Evolutionary conservation across 805 yeast species (phyloP), one percentile per base, ranked within the genome.

Genomic region (Nakazawaea ambrosiae): DNA sequence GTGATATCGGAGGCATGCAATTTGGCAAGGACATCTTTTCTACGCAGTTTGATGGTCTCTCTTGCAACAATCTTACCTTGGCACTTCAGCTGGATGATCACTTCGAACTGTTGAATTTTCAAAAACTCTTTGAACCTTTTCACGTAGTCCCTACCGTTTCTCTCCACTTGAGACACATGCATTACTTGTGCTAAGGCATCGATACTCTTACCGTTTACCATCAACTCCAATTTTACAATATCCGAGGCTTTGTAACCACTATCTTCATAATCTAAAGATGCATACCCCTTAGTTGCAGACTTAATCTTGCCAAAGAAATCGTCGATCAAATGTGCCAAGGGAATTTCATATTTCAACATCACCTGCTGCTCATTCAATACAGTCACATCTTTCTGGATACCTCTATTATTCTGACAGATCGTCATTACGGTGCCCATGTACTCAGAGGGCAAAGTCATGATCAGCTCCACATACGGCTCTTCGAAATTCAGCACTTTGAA

Each of bases 301-400:
- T 90, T 90, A 41, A 90, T 66, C 54, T 84, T 86, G 2, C 97
- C 97, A 58, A 92, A 89, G 56, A 90, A 90, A 60, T 92, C 96
- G 53, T 90, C 97, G 5, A 92, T 96, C 25, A 90, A 63, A 51
- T 87, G 94, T 0, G 95, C 82, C 36, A 92, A 68, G 2, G 98
- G 97, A 5, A 90, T 60, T 41, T 78, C 75, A 57, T 88, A 92
- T 49, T 78, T 81, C 48, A 89, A 57, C 39, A 86, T 58, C 0
- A 85, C 90, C 58, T 90, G 96, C 2, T 88, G 90, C 2, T 86
- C 77, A 18, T 78, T 73, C 30, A 87, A 57, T 49, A 83, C 87
- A 39, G 81, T 81, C 22, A 90, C 59, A 31, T 86, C 96, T 34
- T 72, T 68, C 53, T 90, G 97, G 23, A 71, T 64, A 3, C 96